phyloP scores from a whole-genome alignment of 2,329 filamentous ascomycete species.

The Pleoardoris graminearum region DNA sequence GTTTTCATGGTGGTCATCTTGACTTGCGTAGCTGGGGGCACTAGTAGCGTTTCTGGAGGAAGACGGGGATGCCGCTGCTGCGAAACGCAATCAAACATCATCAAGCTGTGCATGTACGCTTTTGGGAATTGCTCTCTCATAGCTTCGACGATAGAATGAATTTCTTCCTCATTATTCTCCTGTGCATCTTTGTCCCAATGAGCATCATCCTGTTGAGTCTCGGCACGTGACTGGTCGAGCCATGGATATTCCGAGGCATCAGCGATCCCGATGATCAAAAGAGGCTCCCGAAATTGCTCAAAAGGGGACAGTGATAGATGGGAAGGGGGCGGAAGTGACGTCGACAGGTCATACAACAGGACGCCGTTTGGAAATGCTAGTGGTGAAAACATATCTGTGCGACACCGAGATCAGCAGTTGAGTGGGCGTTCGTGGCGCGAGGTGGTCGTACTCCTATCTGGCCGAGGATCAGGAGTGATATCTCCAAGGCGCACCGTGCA shows the following conservation, averaged over 20 bases:
- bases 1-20: constrained; percentile 69
- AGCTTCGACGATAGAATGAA: constrained; percentile 67
- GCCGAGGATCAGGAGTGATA: constrained; percentile 80
- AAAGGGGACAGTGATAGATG: constrained; percentile 83
- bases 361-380: constrained; percentile 82
- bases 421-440: constrained; percentile 18
- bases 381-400: constrained; percentile 87
- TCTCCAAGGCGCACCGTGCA: constrained; percentile 83
- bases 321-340: constrained; percentile 75
- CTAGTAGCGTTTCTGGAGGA: constrained; percentile 67
- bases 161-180: constrained; percentile 35
- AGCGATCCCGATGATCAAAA: constrained; percentile 81
- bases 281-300: constrained; percentile 83
- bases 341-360: constrained; percentile 86
- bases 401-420: constrained; percentile 40
- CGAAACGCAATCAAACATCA: constrained; percentile 74
- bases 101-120: constrained; percentile 74
- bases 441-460: constrained; percentile 74
- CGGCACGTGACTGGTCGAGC: constrained; percentile 49
- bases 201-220: constrained; percentile 12
- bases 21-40: constrained; percentile 70
- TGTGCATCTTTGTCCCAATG: constrained; percentile 22
- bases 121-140: constrained; percentile 74
- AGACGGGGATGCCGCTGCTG: constrained; percentile 45
- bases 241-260: constrained; percentile 69